Base-by-base conservation (phyloP, 192 early-diverging fungal species). In the Gamsiella multidivaricata region DNA sequence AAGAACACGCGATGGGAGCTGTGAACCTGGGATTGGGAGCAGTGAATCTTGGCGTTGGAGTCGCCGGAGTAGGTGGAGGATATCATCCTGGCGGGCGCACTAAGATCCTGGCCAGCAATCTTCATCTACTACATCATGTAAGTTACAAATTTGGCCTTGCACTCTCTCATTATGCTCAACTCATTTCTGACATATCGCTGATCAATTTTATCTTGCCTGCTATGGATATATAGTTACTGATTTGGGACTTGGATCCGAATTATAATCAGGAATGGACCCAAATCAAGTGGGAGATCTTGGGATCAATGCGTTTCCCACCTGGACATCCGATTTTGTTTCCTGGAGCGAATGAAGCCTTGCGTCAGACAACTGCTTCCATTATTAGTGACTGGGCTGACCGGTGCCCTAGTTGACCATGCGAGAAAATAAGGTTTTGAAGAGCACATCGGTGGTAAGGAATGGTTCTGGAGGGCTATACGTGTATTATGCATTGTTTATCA, bases 291-390 rank as follows among this genome's bases (percentile, higher is more conserved):
- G 59, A 54, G 14, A 76, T 76, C 20, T 28, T 76, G 20, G 73
- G 73, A 3, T 56, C 73, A 25, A 76, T 76, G 73, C 58, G 65
- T 3, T 76, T 76, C 45, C 73, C 73, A 1, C 73, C 73, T 46
- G 73, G 73, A n/a, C 73, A 68, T 41, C 73, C 73, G 42, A 52
- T 76, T 28, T 43, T 76, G 22, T 68, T 76, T n/a, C 73, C 73
- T 37, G 71, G 71, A 1, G 73, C 73, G 15, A 61, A 54, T 0
- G 73, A 67, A 25, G 53, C 51, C 0, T 20, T 76, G 23, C 73
- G 64, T 8, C 49, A 62, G 43, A 65, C 49, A 22, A 76, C 53
- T 7, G 65, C 73, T 3, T 25, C 58, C 12, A 68, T 76, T 20
- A 37, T 76, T 25, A 43, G 46, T 1, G 73, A 68, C 5, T 66